Evolutionary conservation across 208 protist species (phyloP), one percentile per base, ranked within the genome.

Genomic region (Crithidia acanthocephali): DNA sequence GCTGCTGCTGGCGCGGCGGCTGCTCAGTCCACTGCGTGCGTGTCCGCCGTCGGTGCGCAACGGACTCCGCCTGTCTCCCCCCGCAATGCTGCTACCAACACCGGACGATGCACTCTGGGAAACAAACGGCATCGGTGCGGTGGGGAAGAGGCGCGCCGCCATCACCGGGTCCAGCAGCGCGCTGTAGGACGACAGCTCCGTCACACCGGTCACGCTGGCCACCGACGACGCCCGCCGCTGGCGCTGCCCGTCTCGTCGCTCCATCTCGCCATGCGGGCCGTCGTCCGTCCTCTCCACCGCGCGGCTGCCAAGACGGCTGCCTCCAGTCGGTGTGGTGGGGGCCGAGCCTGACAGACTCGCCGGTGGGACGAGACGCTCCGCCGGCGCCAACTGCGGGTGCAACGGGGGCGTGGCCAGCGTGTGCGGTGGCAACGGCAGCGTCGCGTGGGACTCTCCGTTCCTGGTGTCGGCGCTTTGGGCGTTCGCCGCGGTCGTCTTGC

Each of bases 401-500:
- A 64, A 27, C 25, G 59, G 59, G 18, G 59, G 59, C 16, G 59
- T 64, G 10, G 44, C 59, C 18, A 64, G 59, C 13, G 57, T 15
- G 6, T 8, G 35, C 35, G 35, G 35, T 40, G 35, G 35, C 35
- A 11, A 11, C 11, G 35, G 35, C 35, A 11, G 35, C 35, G 11
- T 11, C 5, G 35, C 35, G 35, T 40, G 35, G 5, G 35, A 11
- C 35, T 13, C 35, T 5, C 11, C 8, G 35, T 11, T 40, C 8
- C 35, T 40, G 35, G 35, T 11, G 35, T 40, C 8, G 8, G 35
- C 35, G 35, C n/a, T n/a, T n/a, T 40, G 8, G 35, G 35, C 35
- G 35, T 40, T 11, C 35, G 8, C 11, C 35, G 5, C 11, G 8
- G 35, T 11, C 35, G 35, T 40, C 35, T 40, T n/a, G n/a, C n/a